Conservation (phyloP, 2,329 filamentous ascomycete genomes). For the Acephala macrosclerotiorum region DNA sequence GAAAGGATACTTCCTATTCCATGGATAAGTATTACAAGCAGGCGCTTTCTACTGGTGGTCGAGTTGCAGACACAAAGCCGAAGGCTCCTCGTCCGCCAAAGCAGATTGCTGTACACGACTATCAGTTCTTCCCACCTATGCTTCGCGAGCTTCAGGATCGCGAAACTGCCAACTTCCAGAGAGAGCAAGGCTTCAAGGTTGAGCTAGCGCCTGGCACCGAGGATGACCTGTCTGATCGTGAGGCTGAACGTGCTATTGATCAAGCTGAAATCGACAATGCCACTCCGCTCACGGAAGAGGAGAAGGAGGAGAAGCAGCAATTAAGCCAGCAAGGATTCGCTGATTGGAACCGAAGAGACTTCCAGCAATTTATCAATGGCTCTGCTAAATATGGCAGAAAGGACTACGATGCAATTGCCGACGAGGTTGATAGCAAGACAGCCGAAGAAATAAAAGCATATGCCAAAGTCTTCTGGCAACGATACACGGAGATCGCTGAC, state of each 20-base stretch:
- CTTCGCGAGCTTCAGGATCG: slow-evolving; percentile 92
- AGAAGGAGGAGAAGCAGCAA: slow-evolving; percentile 84
- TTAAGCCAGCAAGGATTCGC: slow-evolving; percentile 87
- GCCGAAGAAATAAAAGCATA: slow-evolving; percentile 87
- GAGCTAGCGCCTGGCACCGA: slow-evolving; percentile 88
- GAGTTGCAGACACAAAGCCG: slow-evolving; percentile 84
- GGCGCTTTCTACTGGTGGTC: slow-evolving; percentile 80
- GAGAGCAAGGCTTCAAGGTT: slow-evolving; percentile 95
- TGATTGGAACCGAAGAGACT: slow-evolving; percentile 96
- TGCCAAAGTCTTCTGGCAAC: slow-evolving; percentile 95
- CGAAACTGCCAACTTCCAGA: slow-evolving; percentile 94
- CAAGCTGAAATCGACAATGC: slow-evolving; percentile 95
- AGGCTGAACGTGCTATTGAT: slow-evolving; percentile 85
- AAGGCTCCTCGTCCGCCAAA: slow-evolving; percentile 96
- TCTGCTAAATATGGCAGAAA: slow-evolving; percentile 90
- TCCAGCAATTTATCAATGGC: slow-evolving; percentile 97
- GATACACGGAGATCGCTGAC: slow-evolving; percentile 88
- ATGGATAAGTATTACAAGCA: slow-evolving; percentile 99
- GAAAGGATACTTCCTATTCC: slow-evolving; percentile 97
- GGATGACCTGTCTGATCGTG: slow-evolving; percentile 83
- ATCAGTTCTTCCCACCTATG: slow-evolving; percentile 91
- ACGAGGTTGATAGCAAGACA: slow-evolving; percentile 91
- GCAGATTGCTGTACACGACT: slow-evolving; percentile 91
- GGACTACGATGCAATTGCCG: slow-evolving; percentile 84
- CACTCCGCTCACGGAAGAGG: slow-evolving; percentile 85